These are phyloP conservation scores for Skeletonema potamos DNA, from an alignment of 108 stramenopile genomes.

Conservation along the genomic window DNA sequence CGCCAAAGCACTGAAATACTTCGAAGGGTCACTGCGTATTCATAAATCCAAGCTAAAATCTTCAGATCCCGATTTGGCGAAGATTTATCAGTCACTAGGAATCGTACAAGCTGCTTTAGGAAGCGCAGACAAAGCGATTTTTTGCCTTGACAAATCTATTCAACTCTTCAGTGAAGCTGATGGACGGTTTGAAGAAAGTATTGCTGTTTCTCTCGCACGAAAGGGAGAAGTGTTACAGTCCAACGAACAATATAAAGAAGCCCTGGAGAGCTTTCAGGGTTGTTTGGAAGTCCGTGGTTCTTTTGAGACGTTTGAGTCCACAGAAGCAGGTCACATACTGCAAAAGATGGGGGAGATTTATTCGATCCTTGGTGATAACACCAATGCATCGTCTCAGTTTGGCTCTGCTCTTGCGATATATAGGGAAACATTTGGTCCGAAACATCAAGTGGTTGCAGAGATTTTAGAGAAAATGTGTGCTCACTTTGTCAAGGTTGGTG, in stretches of 20 bases:
- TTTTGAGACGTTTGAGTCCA: constrained; percentile 9
- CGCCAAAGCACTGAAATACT: constrained; percentile 41
- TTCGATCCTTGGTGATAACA: constrained; percentile 16
- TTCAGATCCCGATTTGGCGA: constrained; percentile 14
- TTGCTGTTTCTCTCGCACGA: constrained; percentile 26
- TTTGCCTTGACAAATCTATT: constrained; percentile 45
- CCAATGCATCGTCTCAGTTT: constrained; percentile 35
- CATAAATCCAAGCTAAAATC: constrained; percentile 19
- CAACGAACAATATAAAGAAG: constrained; percentile 23
- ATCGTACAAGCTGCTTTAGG: constrained; percentile 31
- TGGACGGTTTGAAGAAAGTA: constrained; percentile 19
- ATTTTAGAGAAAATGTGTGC: constrained; percentile 39
- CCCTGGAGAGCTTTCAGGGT: constrained; percentile 37
- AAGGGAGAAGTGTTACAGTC: constrained; percentile 29
- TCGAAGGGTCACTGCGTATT: constrained; percentile 46
- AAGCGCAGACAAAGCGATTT: constrained; percentile 35
- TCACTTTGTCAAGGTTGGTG: constrained; percentile 34
- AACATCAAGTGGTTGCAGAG: constrained; percentile 32
- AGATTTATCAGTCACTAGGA: constrained; percentile 43
- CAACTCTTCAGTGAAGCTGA: constrained; percentile 21
- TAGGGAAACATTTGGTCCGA: constrained; percentile 41
- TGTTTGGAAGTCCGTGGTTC: constrained; percentile 33
- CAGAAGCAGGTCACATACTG: constrained; percentile 35
- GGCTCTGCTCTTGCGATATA: constrained; percentile 40
- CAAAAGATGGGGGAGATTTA: constrained; percentile 26